Evolutionary conservation across 2,329 filamentous ascomycete species (phyloP), one percentile per base, ranked within the genome.

Genomic region (Zymoseptoria passerinii): DNA sequence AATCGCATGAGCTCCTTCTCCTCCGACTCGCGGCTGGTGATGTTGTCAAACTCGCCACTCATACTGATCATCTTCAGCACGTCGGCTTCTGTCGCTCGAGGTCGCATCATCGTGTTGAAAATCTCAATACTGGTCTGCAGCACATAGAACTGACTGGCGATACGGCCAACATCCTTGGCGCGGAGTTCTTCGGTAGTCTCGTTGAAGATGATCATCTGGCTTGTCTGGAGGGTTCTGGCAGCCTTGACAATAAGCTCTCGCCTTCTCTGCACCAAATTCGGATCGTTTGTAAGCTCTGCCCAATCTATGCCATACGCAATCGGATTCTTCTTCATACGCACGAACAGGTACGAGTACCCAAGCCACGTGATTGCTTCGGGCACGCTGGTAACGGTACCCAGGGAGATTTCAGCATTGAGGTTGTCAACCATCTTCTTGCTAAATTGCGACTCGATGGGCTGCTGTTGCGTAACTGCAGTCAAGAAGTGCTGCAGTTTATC

Each of bases 121-220:
- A 97, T 89, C 71, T 97, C 88, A 62, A 99, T 88, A 72, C 90
- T 96, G 13, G 88, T 88, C 68, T 99, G 92, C 52, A 95, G 80
- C 53, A 99, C 92, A 70, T 99, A 99, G 71, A 88, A 99, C 72
- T 99, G 92, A 72, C 92, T 97, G 16, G 94, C 94, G 71, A 99
- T 99, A 16, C 94, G 86, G 2, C 94, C 94, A 54, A 97, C 88
- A 68, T 99, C 92, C 72, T 99, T 99, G 60, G 91, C 89, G 59
- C 90, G 86, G 8, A 99, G 82, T 68, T 96, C 92, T 66, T 96
- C 92, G 0, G 92, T 99, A 18, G 80, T 83, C 70, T 97, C 94
- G 65, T 99, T 96, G 78, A 92, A 99, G 58, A 99, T 94, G 68
- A 99, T 94, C 95, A 99, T 99, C 74, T 99, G 94, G 66, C 90